These are phyloP conservation scores for Yamadazyma dendronema DNA, from an alignment of 1,139 yeast species.

Conservation along the genomic window DNA sequence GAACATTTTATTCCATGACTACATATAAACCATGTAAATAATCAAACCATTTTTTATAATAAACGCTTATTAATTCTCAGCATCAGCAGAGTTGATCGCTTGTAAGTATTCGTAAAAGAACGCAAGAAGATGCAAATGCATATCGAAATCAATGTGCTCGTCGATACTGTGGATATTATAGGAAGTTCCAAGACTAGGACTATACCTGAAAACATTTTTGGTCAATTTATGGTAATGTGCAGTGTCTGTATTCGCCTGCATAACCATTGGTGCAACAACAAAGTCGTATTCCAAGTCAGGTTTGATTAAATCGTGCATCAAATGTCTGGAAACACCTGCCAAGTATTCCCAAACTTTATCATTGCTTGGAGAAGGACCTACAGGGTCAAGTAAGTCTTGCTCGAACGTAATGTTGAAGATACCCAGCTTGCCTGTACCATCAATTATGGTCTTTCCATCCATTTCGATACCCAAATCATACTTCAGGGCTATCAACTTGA, in stretches of 20 bases:
- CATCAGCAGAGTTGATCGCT: conserved; percentile 20
- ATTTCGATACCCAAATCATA: conserved; percentile 20
- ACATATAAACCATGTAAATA: conserved; percentile 2
- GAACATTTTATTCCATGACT: not conserved
- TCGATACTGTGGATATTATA: conserved; percentile 39
- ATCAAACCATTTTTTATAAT: not conserved
- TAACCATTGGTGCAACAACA: conserved; percentile 61
- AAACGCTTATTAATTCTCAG: conserved; percentile 4
- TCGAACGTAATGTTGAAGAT: conserved; percentile 17
- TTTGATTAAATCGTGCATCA: conserved; percentile 40
- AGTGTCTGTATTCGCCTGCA: conserved; percentile 87
- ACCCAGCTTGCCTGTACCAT: conserved; percentile 22
- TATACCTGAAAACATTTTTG: conserved; percentile 67
- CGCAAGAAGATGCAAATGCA: conserved; percentile 41
- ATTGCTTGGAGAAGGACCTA: conserved; percentile 36
- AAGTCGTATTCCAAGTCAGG: conserved; percentile 38
- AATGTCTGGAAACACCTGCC: conserved; percentile 44
- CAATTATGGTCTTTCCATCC: conserved; percentile 19
- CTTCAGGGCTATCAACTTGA: conserved; percentile 28
- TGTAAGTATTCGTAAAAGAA: conserved; percentile 37
- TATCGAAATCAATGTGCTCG: conserved; percentile 34
- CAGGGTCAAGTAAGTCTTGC: conserved; percentile 25
- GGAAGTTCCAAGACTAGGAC: conserved; percentile 34
- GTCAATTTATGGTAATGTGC: conserved; percentile 73
- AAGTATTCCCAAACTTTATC: conserved; percentile 42